Base-by-base conservation (phyloP, 345 rosid species). In the Sapria himalayana region DNA sequence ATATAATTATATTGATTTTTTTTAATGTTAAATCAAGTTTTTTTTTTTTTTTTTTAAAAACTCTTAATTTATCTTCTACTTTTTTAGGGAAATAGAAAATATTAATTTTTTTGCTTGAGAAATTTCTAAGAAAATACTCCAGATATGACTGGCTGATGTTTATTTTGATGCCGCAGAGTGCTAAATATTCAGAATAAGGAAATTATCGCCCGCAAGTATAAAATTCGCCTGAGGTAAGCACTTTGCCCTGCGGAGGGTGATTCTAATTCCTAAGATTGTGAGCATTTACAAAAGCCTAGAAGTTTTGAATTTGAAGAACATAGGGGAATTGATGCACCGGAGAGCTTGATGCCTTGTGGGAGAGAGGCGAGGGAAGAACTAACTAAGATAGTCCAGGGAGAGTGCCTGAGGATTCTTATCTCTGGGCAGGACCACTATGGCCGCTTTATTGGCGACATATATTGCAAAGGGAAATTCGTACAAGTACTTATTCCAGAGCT, bases 241-340 rank as follows among this genome's bases (percentile, higher is more conserved):
- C n/a, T n/a, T n/a, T n/a, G n/a, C n/a, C n/a, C n/a, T n/a, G n/a
- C n/a, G n/a, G n/a, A n/a, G n/a, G n/a, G n/a, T n/a, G n/a, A n/a
- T n/a, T n/a, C n/a, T n/a, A n/a, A n/a, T n/a, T n/a, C n/a, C n/a
- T n/a, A n/a, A n/a, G n/a, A n/a, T n/a, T n/a, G n/a, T n/a, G n/a
- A n/a, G n/a, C n/a, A n/a, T n/a, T n/a, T n/a, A n/a, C n/a, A n/a
- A n/a, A n/a, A n/a, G n/a, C n/a, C n/a, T n/a, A n/a, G n/a, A n/a
- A n/a, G n/a, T n/a, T n/a, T n/a, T n/a, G n/a, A n/a, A n/a, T n/a
- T 32, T 40, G 57, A 51, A 25, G 13, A 20, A 42, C 44, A 39
- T 60, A 86, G 92, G 48, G 97, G 94, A 42, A 78, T 81, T 39
- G 97, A 86, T 66, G 71, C 97, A 45, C 97, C 85, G 2, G 85